phyloP scores from a whole-genome alignment of 208 protist genomes.

The Trypanosoma conorhini region DNA sequence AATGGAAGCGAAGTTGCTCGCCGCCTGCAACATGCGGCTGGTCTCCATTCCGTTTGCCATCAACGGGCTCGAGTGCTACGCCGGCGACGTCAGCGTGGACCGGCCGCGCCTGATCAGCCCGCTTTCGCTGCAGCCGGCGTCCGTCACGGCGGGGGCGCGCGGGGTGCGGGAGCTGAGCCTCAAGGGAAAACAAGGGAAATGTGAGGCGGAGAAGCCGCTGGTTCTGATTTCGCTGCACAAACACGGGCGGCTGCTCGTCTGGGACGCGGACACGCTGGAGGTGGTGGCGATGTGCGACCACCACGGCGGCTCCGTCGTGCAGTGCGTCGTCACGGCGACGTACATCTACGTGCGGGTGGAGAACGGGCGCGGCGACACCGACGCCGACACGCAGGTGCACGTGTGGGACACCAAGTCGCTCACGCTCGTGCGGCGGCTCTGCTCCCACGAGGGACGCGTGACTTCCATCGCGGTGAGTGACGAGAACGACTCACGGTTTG shows the following conservation, averaged over 20 bases:
- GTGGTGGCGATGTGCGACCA: slow-evolving; percentile 51
- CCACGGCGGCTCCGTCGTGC: slow-evolving; percentile 44
- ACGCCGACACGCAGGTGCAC: slow-evolving; percentile 66
- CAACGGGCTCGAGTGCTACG: slow-evolving; percentile 51
- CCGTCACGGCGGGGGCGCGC: slow-evolving; percentile 18
- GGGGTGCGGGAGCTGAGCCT: slow-evolving; percentile 32
- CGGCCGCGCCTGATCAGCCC: not conserved
- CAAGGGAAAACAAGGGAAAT: not conserved
- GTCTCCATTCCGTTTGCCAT: slow-evolving; percentile 68
- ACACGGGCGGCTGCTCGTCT: slow-evolving; percentile 68
- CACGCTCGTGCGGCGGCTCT: slow-evolving; percentile 39
- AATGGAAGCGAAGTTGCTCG: not conserved
- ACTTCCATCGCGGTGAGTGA: slow-evolving; percentile 53
- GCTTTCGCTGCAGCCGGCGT: not conserved
- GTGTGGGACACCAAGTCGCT: slow-evolving; percentile 60
- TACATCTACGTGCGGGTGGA: slow-evolving; percentile 68
- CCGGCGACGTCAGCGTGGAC: not conserved
- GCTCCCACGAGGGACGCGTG: slow-evolving; percentile 60
- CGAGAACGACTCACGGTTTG: slow-evolving; percentile 38
- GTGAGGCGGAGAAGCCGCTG: slow-evolving; percentile 15
- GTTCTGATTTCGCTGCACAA: slow-evolving; percentile 58
- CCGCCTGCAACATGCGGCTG: slow-evolving; percentile 38
- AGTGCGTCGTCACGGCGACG: slow-evolving; percentile 45
- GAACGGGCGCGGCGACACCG: slow-evolving; percentile 33
- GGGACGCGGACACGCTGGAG: slow-evolving; percentile 45